Conservation (phyloP, 176 grass and related monocot species). For the Canna indica region DNA sequence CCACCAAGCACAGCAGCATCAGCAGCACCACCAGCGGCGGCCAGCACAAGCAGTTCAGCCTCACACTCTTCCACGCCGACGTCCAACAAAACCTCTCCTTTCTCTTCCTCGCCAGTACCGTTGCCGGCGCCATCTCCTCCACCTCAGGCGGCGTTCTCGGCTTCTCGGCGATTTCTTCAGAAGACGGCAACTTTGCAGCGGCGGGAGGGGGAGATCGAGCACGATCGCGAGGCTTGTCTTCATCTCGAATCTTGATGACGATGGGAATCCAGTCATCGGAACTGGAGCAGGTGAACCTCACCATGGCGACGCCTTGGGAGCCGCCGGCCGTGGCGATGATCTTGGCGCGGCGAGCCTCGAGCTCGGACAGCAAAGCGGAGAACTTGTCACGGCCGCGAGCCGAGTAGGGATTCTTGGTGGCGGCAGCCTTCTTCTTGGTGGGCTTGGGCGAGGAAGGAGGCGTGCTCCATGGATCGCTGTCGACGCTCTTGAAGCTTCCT, state of each 20-base stretch:
- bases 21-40: slow-evolving; percentile 19
- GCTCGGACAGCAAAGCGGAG: slow-evolving; percentile 13
- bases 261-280: slow-evolving; percentile 20
- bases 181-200: neutral
- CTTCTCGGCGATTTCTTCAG: no score
- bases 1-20: slow-evolving; percentile 34
- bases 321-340: slow-evolving; percentile 9
- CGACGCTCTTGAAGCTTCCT: slow-evolving; percentile 16
- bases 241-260: neutral
- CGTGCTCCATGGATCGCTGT: neutral
- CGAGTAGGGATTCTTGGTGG: slow-evolving; percentile 23
- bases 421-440: neutral
- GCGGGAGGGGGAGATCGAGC: neutral
- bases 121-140: neutral
- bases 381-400: slow-evolving; percentile 15
- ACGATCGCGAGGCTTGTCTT: neutral
- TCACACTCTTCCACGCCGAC: neutral
- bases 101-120: neutral
- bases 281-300: slow-evolving; percentile 12
- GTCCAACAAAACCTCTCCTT: neutral
- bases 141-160: no score
- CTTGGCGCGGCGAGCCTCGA: slow-evolving; percentile 10
- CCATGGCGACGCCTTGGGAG: slow-evolving; percentile 6
- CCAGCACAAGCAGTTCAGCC: neutral
- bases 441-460: neutral